Base-by-base conservation (phyloP, 805 yeast species). In the Wickerhamomyces kurtzmanii region DNA sequence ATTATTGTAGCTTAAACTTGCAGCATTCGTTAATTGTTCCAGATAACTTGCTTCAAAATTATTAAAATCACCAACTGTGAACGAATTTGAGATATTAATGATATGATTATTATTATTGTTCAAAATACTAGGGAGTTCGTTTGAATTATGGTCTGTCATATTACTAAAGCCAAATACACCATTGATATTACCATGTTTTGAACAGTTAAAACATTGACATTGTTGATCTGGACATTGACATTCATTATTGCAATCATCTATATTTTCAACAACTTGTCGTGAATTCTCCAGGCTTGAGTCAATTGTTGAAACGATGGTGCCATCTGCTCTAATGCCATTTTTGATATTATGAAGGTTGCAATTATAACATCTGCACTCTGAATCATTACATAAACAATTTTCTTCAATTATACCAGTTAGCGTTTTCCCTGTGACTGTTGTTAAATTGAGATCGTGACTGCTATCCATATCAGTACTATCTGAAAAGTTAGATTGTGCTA, bases 271-370 rank as follows among this genome's bases (percentile, higher is more conserved):
- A 20, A 12, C 28, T 22, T 5, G 17, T 8, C 10, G 22, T 11
- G 16, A 22, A n/a, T 26, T 11, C 6, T 20, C 22, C n/a, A n/a
- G n/a, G n/a, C n/a, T n/a, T n/a, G n/a, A n/a, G n/a, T n/a, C n/a
- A n/a, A n/a, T n/a, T n/a, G n/a, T 17, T 4, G 15, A 16, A 5
- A 37, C 39, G 17, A 24, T 23, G 9, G 24, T 33, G 3, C 40
- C 43, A 26, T 43, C 45, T 6, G 29, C 30, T 16, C 38, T 33
- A 6, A 46, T 29, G 5, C 51, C 51, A 12, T 43, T 38, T 1
- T 32, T 14, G 12, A 46, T 46, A 3, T 43, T 42, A 30, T 46
- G 51, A 11, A 36, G 30, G 5, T 28, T n/a, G 22, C 51, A 46
- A 20, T 42, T 40, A 15, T 25, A 42, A 14, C 47, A 42, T 2